phyloP scores from a whole-genome alignment of 139 green algal species.

The Chlamydomonas sphaeroides region DNA sequence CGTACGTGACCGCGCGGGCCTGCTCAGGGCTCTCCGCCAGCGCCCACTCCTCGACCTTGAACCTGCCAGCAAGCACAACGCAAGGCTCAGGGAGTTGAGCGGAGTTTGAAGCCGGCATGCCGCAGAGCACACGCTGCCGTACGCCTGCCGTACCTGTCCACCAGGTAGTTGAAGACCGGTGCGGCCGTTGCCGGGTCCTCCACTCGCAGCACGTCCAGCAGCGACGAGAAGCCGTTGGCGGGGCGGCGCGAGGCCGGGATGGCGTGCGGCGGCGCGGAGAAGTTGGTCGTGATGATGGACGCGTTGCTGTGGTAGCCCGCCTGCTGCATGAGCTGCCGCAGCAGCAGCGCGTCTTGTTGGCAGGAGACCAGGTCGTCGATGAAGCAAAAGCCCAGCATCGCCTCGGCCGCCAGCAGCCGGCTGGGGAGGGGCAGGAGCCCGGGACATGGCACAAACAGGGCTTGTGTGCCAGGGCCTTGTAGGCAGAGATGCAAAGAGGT shows the following conservation, averaged over 20 bases:
- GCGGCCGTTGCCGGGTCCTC: conserved; percentile 3
- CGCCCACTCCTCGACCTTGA: conserved; percentile 15
- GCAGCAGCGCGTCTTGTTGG: conserved; percentile 25
- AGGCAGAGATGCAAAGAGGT: too few relatives aligned
- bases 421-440: too few relatives aligned
- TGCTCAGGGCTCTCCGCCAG: conserved; percentile 11
- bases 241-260: background rate
- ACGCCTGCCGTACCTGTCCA: too few relatives aligned
- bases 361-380: conserved; percentile 41
- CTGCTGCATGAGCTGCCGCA: background rate
- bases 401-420: conserved; percentile 26
- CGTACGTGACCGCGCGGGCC: background rate
- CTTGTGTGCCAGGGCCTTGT: too few relatives aligned
- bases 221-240: conserved; percentile 3
- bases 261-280: conserved; percentile 26
- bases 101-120: too few relatives aligned
- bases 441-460: too few relatives aligned
- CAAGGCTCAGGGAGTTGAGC: too few relatives aligned
- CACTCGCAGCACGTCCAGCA: conserved; percentile 41
- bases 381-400: conserved; percentile 12
- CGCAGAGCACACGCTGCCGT: too few relatives aligned
- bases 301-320: background rate
- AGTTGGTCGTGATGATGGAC: conserved; percentile 10
- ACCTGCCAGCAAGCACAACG: too few relatives aligned
- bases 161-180: conserved; percentile 50